phyloP scores from a whole-genome alignment of 148 eudicot genomes.

The Salicornia ramosissima region DNA sequence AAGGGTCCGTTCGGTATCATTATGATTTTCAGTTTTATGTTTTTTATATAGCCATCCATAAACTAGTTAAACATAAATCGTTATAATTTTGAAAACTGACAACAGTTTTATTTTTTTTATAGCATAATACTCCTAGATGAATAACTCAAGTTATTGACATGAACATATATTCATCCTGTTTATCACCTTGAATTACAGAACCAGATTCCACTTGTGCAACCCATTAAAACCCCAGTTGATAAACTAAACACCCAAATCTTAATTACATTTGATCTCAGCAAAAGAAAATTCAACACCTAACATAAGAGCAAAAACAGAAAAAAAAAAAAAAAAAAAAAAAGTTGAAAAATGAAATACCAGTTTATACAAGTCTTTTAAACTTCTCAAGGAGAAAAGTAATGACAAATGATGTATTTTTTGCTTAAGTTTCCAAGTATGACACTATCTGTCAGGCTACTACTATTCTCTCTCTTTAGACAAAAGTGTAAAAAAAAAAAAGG shows the following conservation, averaged over 20 bases:
- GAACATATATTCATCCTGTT: neutral
- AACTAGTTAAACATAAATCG: too few relatives aligned
- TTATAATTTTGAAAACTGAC: too few relatives aligned
- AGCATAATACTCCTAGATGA: neutral
- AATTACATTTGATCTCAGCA: neutral
- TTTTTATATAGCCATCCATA: too few relatives aligned
- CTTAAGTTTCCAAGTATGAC: neutral
- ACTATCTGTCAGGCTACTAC: neutral
- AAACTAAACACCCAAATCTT: neutral
- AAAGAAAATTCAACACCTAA: neutral
- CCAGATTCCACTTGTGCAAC: constrained; percentile 12
- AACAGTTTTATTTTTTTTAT: too few relatives aligned
- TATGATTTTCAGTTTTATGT: neutral
- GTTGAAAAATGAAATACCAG: constrained; percentile 21
- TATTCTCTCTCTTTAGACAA: neutral
- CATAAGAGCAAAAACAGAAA: neutral
- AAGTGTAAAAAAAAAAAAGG: constrained; percentile 1
- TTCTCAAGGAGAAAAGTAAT: neutral
- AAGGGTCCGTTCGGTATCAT: neutral
- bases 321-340: neutral
- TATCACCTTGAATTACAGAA: constrained; percentile 6
- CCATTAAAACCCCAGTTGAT: neutral
- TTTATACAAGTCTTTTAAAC: neutral
- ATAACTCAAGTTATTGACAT: neutral
- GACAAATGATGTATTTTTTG: constrained; percentile 12